Conservation (phyloP, 1,284 basidiomycete species). For the Serendipita sp. region DNA sequence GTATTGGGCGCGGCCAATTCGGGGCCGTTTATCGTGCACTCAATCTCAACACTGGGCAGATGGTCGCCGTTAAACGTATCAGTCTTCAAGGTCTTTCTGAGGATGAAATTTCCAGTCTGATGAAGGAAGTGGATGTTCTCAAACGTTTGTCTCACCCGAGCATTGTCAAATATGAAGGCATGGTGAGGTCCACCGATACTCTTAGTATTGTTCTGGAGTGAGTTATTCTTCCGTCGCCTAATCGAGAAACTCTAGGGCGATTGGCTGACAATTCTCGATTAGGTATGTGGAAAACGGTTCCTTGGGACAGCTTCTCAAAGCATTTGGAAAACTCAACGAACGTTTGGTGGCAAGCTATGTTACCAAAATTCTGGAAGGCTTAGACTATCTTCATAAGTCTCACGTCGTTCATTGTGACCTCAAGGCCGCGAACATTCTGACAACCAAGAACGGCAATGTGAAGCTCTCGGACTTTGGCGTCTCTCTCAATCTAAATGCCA, state of each 20-base stretch:
- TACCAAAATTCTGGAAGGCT: constrained; percentile 83
- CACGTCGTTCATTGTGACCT: constrained; percentile 82
- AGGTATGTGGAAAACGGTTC: constrained; percentile 92
- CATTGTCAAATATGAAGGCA: constrained; percentile 92
- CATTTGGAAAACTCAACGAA: constrained; percentile 86
- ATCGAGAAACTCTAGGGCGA: background rate
- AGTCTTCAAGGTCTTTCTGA: constrained; percentile 74
- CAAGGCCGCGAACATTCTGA: constrained; percentile 97
- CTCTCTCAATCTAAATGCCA: constrained; percentile 73
- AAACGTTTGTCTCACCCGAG: constrained; percentile 81
- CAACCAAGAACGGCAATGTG: constrained; percentile 92
- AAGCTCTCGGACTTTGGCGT: constrained; percentile 98
- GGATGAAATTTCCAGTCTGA: constrained; percentile 72
- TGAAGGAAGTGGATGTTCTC: constrained; percentile 82
- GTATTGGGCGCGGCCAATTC: constrained; percentile 92
- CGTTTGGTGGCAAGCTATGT: constrained; percentile 79
- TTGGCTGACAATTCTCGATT: constrained; percentile 12
- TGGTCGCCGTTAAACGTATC: constrained; percentile 90
- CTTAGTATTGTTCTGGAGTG: constrained; percentile 87
- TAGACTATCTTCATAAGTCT: constrained; percentile 75
- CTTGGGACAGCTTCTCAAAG: constrained; percentile 75
- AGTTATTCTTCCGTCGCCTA: constrained; percentile 22
- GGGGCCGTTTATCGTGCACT: constrained; percentile 89
- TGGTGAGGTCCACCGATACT: constrained; percentile 76
- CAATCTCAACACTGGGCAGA: constrained; percentile 82